These are phyloP conservation scores for Raphanus hybrid DNA, from an alignment of 441 rosid species.

Conservation along the genomic window DNA sequence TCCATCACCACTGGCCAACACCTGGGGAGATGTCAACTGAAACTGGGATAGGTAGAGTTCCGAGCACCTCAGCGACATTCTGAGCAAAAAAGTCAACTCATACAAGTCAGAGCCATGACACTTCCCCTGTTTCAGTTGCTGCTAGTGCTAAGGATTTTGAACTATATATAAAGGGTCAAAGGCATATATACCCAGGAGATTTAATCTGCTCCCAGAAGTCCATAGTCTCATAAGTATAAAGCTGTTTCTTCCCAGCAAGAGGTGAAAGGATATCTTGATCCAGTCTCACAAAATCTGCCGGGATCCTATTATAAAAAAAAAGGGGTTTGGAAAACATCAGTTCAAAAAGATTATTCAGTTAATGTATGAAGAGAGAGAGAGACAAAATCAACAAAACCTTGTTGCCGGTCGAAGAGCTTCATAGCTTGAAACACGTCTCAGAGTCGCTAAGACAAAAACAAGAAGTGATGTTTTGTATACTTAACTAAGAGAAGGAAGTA, in stretches of 20 bases:
- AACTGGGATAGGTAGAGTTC: slow-evolving; percentile 83
- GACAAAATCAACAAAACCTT: slow-evolving; percentile 48
- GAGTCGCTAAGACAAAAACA: slow-evolving; percentile 56
- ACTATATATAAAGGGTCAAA: no score
- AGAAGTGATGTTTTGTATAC: not conserved
- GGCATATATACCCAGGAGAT: no score
- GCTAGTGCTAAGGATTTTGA: no score
- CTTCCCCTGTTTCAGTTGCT: no score
- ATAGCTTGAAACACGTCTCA: slow-evolving; percentile 74
- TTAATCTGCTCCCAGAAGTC: no score
- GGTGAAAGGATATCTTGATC: slow-evolving; percentile 80
- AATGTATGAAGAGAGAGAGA: not conserved
- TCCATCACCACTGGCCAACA: slow-evolving; percentile 84
- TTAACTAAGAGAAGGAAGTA: not conserved
- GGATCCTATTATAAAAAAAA: slow-evolving; percentile 50
- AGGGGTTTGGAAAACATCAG: not conserved
- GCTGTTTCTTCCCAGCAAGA: no score
- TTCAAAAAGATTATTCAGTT: slow-evolving; percentile 9
- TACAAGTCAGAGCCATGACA: not conserved
- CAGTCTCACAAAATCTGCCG: slow-evolving; percentile 81
- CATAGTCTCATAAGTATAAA: no score
- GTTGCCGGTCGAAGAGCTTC: slow-evolving; percentile 79
- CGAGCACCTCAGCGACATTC: slow-evolving; percentile 91
- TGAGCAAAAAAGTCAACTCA: slow-evolving; percentile 40
- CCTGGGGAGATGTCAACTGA: slow-evolving; percentile 67